These are phyloP conservation scores for Fomitopsis pinicola DNA, from an alignment of 1,284 basidiomycete genomes.

Conservation along the genomic window DNA sequence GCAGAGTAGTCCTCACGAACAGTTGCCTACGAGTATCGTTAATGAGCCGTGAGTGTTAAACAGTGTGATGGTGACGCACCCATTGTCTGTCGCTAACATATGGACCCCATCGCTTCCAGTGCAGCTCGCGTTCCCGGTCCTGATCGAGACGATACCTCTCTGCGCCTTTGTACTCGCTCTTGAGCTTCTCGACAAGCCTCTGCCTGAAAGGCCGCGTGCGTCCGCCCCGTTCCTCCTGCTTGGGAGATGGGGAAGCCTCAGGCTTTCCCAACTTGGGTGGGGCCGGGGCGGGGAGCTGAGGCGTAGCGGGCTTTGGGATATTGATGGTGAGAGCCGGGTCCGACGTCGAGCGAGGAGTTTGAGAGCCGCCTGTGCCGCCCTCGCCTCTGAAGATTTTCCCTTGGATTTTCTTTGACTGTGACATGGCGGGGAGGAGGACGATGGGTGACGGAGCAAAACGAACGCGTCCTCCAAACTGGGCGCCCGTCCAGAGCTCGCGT, in stretches of 20 bases:
- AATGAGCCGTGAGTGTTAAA: not conserved
- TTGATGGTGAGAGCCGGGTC: conserved; percentile 66
- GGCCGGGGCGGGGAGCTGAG: conserved; percentile 10
- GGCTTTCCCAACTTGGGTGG: conserved; percentile 40
- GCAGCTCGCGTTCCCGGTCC: conserved; percentile 60
- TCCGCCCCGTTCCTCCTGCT: conserved; percentile 18
- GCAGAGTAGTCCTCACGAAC: conserved; percentile 97
- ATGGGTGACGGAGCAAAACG: conserved; percentile 21
- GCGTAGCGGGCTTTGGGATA: conserved; percentile 55
- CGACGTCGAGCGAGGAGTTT: conserved; percentile 26
- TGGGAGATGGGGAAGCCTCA: conserved; percentile 23
- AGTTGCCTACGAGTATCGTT: conserved; percentile 62
- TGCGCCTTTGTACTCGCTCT: conserved; percentile 56
- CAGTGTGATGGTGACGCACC: conserved; percentile 42
- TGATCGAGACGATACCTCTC: conserved; percentile 73
- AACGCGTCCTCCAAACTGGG: conserved; percentile 1
- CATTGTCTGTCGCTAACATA: conserved; percentile 97
- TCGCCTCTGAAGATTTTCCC: conserved; percentile 68
- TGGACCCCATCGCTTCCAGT: conserved; percentile 99
- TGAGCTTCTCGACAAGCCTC: conserved; percentile 55
- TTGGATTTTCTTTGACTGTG: conserved; percentile 62
- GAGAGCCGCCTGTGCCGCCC: conserved; percentile 14
- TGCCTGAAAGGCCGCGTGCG: conserved; percentile 45
- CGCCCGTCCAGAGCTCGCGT: conserved; percentile 12
- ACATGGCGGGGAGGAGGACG: conserved; percentile 26